Conservation (phyloP, 139 green algal genomes). For the Micractinium sp. region DNA sequence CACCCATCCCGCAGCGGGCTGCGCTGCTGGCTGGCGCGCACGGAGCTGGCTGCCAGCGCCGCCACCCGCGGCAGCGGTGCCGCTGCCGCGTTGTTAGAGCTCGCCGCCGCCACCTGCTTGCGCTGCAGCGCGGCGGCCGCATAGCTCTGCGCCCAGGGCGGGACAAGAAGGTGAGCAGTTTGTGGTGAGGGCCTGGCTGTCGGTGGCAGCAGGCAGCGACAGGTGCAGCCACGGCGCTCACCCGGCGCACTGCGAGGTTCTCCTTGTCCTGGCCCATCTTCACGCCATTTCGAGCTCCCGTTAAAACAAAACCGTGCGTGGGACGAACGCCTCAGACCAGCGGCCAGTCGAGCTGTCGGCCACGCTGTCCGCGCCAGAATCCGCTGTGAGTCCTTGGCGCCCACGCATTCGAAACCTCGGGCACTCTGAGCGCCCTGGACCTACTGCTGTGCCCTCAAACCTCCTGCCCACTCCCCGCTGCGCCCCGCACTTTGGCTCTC, state of each 20-base stretch:
- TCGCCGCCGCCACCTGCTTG: constrained; percentile 2
- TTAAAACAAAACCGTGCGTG: too few species aligned
- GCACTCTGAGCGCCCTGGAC: too few species aligned
- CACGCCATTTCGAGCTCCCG: neutral
- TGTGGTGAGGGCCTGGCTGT: neutral
- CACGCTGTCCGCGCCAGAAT: too few species aligned
- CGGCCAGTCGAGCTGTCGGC: too few species aligned
- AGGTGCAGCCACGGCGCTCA: neutral
- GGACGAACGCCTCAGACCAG: too few species aligned
- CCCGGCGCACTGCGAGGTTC: neutral
- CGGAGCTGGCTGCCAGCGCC: neutral
- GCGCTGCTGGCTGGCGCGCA: neutral
- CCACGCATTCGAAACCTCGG: too few species aligned
- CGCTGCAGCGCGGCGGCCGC: constrained; percentile 13
- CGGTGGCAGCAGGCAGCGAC: neutral
- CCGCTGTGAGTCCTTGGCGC: too few species aligned
- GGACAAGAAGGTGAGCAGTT: neutral
- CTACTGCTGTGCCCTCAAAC: too few species aligned
- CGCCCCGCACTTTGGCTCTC: too few species aligned
- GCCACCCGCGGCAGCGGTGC: constrained; percentile 6
- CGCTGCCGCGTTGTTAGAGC: neutral
- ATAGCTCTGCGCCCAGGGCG: constrained; percentile 1
- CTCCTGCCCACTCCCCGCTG: too few species aligned
- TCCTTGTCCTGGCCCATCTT: neutral
- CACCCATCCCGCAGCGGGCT: neutral